phyloP scores from a whole-genome alignment of 2,329 filamentous ascomycete species.

The Claviceps arundinis region DNA sequence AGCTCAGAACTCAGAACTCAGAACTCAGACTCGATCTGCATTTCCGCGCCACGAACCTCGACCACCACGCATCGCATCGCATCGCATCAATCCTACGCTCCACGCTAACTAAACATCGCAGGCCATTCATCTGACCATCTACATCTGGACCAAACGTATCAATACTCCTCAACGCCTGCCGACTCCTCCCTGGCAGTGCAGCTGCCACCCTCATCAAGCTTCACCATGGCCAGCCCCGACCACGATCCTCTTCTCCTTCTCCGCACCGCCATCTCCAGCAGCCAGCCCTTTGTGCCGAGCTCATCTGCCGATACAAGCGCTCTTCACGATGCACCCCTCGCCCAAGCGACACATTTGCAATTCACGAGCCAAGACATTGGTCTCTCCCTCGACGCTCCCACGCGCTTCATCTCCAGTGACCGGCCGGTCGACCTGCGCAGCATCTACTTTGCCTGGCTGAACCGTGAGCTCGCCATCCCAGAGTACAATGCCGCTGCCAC shows the following conservation, averaged over 20 bases:
- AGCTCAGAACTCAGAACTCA: neutral
- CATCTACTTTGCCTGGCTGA: constrained; percentile 92
- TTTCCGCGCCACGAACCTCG: neutral
- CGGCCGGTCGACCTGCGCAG: constrained; percentile 74
- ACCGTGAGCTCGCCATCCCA: constrained; percentile 78
- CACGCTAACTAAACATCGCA: neutral
- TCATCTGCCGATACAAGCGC: constrained; percentile 52
- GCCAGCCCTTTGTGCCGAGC: constrained; percentile 58
- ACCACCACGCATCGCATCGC: neutral
- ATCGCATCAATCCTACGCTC: neutral
- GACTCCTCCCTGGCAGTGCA: neutral
- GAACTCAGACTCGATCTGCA: no score
- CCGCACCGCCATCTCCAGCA: constrained; percentile 65
- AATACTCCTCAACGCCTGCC: neutral
- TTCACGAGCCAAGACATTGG: constrained; percentile 52
- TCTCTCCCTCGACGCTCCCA: constrained; percentile 58
- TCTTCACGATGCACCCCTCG: constrained; percentile 46
- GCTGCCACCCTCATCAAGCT: neutral
- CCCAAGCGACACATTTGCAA: constrained; percentile 64
- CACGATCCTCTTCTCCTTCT: constrained; percentile 73
- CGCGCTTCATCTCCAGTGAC: constrained; percentile 73
- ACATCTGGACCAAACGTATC: neutral
- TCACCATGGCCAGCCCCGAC: constrained; percentile 44
- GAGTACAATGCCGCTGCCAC: constrained; percentile 82
- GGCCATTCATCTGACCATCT: neutral